These are phyloP conservation scores for Myxozyma neotropica DNA, from an alignment of 805 yeast species.

Conservation along the genomic window DNA sequence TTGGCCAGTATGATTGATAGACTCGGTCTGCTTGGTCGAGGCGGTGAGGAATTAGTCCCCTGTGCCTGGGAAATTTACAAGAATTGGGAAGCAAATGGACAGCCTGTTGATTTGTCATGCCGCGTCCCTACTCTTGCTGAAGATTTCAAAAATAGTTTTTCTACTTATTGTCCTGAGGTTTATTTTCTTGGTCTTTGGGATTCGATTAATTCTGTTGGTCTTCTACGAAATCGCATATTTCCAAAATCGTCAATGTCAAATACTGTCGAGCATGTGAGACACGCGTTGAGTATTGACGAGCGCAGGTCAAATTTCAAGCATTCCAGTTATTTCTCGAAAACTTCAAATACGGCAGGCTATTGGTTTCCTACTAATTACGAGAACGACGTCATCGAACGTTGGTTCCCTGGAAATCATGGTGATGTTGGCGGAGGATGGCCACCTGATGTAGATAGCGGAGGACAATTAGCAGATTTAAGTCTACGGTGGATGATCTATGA, in stretches of 20 bases:
- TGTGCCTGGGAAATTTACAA: constrained; percentile 67
- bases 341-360: background rate
- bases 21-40: constrained; percentile 60
- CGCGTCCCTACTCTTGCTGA: constrained; percentile 49
- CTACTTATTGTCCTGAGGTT: constrained; percentile 49
- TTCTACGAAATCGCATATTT: constrained; percentile 53
- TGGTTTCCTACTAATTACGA: constrained; percentile 6
- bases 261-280: constrained; percentile 59
- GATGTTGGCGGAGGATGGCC: constrained; percentile 74
- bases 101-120: constrained; percentile 51
- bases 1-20: constrained; percentile 65
- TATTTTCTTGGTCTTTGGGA: constrained; percentile 71
- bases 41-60: constrained; percentile 57
- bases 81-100: constrained; percentile 49
- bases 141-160: constrained; percentile 55
- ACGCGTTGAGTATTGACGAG: constrained; percentile 69
- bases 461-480: constrained; percentile 53
- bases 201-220: constrained; percentile 67
- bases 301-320: constrained; percentile 65
- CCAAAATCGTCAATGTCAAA: constrained; percentile 51
- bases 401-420: constrained; percentile 72
- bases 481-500: constrained; percentile 64
- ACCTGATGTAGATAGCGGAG: constrained; percentile 48
- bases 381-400: constrained; percentile 53
- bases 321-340: background rate